Evolutionary conservation across 139 green algal species (phyloP).

Genomic region (Penium margaritaceum): DNA sequence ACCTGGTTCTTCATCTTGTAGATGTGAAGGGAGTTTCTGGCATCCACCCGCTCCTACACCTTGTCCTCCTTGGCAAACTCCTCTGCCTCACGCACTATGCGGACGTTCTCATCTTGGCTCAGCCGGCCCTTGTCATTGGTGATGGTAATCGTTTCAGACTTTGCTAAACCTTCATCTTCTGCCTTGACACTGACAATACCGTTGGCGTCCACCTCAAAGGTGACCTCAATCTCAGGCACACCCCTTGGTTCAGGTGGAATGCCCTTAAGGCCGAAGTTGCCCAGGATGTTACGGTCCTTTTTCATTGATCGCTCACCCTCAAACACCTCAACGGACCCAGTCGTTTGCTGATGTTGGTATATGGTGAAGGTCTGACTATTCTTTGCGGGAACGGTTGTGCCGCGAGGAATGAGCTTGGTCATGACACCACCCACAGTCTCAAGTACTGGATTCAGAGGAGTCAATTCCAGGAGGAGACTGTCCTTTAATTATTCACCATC

Average conservation of each 20-base stretch:
- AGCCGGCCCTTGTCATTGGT: too few species aligned
- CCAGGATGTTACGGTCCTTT: slow-evolving; percentile 51
- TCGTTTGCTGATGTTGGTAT: slow-evolving; percentile 86
- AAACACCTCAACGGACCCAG: slow-evolving; percentile 57
- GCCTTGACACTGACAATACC: slow-evolving; percentile 52
- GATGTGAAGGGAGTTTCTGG: slow-evolving; percentile 63
- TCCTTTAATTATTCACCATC: slow-evolving; percentile 55
- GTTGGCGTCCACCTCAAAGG: too few species aligned
- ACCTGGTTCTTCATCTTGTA: slow-evolving; percentile 68
- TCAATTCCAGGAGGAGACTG: slow-evolving; percentile 63
- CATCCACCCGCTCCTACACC: slow-evolving; percentile 56
- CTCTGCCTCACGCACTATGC: slow-evolving; percentile 55
- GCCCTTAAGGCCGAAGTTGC: slow-evolving; percentile 55
- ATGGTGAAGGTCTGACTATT: slow-evolving; percentile 96
- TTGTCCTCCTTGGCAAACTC: slow-evolving; percentile 54
- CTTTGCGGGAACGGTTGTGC: slow-evolving; percentile 79
- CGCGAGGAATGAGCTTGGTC: slow-evolving; percentile 56
- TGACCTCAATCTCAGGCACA: too few species aligned
- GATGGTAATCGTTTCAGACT: slow-evolving; percentile 73
- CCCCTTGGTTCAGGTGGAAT: too few species aligned
- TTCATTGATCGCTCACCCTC: slow-evolving; percentile 55
- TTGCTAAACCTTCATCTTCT: slow-evolving; percentile 59
- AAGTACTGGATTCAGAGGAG: slow-evolving; percentile 53
- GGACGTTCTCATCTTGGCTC: slow-evolving; percentile 53
- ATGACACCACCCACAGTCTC: slow-evolving; percentile 53